Evolutionary conservation across 306 rosid genomes (phyloP).

Genomic region (Prinsepia uniflora): DNA sequence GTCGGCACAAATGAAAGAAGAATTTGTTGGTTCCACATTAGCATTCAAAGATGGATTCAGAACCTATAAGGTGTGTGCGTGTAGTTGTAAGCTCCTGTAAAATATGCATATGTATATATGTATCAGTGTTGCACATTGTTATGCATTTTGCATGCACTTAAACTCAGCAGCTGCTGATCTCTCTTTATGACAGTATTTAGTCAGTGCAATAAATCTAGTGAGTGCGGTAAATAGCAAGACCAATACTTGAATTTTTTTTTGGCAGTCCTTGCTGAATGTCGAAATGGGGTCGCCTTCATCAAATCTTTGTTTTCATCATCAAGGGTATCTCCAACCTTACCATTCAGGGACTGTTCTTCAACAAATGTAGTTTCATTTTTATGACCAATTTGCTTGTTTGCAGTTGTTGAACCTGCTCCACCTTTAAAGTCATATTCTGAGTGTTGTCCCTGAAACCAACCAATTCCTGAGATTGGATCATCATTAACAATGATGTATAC

Average conservation of each 20-base stretch:
- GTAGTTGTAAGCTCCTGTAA: not conserved
- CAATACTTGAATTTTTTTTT: slow-evolving; percentile 62
- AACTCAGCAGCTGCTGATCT: not conserved
- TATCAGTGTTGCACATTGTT: not conserved
- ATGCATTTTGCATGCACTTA: not conserved
- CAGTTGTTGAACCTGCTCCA: slow-evolving; percentile 59
- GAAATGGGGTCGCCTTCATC: slow-evolving; percentile 45
- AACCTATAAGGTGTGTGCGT: not conserved
- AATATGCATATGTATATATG: not conserved
- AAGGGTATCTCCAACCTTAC: slow-evolving; percentile 41
- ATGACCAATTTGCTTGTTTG: slow-evolving; percentile 38
- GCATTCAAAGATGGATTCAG: not conserved
- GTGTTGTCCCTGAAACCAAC: slow-evolving; percentile 51
- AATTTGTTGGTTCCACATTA: not conserved
- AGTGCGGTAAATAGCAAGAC: slow-evolving; percentile 30
- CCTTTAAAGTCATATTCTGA: slow-evolving; percentile 70
- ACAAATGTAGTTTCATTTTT: slow-evolving; percentile 34
- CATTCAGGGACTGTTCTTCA: slow-evolving; percentile 42
- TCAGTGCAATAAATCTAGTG: slow-evolving; percentile 6
- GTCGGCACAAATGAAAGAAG: not conserved
- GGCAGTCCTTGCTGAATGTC: slow-evolving; percentile 65
- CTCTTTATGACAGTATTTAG: slow-evolving; percentile 16
- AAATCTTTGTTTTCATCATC: slow-evolving; percentile 48
- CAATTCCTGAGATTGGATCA: slow-evolving; percentile 16
- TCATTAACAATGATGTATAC: slow-evolving; percentile 18